These are phyloP conservation scores for Escallonia rubra DNA, from an alignment of 129 eudicot genomes.

Conservation along the genomic window DNA sequence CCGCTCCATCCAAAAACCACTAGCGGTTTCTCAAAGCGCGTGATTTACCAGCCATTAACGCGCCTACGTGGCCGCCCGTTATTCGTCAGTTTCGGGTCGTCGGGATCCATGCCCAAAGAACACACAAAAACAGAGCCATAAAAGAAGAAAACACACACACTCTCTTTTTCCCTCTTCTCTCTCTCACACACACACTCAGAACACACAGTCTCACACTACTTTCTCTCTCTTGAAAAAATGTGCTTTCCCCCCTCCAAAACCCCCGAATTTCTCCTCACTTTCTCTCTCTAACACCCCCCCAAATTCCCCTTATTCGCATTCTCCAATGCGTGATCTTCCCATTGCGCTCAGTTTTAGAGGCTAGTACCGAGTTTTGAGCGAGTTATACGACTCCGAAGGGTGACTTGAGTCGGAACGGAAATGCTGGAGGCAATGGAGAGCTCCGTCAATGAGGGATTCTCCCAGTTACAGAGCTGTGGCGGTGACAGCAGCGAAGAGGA, in stretches of 20 bases:
- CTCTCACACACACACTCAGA: too few species aligned
- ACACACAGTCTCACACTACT: constrained; percentile 24
- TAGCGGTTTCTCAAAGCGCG: constrained; percentile 19
- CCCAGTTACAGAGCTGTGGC: constrained; percentile 57
- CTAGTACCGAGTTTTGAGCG: neutral
- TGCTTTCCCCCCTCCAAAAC: constrained; percentile 42
- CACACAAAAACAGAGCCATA: constrained; percentile 1
- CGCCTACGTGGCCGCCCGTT: constrained; percentile 34
- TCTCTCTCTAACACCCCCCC: constrained; percentile 24
- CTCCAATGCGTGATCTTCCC: constrained; percentile 40
- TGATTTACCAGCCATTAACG: constrained; percentile 31
- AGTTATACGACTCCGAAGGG: neutral
- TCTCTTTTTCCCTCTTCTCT: constrained; percentile 5
- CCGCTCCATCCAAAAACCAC: constrained; percentile 4
- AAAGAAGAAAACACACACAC: constrained; percentile 17
- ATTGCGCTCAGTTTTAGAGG: constrained; percentile 3
- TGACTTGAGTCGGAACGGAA: constrained; percentile 16
- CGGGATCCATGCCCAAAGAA: constrained; percentile 36
- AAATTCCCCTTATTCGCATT: constrained; percentile 20
- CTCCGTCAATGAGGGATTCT: constrained; percentile 39
- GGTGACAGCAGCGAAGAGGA: constrained; percentile 88
- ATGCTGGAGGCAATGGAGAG: constrained; percentile 53
- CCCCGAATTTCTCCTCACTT: constrained; percentile 27
- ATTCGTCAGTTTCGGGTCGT: constrained; percentile 32
- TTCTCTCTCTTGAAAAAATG: constrained; percentile 19